A percentile compares a stretch with the other conserved stretches of the same genome.
Conservation (phyloP, 2,329 filamentous ascomycete genomes). For the Stromatinia cepivora region DNA sequence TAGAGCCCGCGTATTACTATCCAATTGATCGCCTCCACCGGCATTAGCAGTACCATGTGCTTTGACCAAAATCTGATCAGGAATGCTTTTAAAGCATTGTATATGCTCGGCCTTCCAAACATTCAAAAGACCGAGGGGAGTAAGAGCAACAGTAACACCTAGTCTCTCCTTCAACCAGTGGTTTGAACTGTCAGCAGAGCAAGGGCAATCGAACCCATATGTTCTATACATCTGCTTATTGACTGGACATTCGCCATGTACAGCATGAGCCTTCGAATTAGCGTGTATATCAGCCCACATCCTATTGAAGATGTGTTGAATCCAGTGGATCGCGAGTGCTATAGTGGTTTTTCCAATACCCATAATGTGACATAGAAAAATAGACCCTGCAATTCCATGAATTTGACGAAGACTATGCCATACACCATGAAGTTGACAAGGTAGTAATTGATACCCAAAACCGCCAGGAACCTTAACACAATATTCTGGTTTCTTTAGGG, state of each 20-base stretch:
- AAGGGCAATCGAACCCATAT: slow-evolving; percentile 15
- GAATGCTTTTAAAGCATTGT: not conserved
- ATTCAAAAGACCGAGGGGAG: slow-evolving; percentile 1
- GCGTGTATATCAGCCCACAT: not conserved
- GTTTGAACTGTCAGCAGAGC: not conserved
- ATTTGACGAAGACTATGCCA: slow-evolving; percentile 4
- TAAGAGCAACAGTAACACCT: not conserved
- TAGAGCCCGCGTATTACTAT: not conserved
- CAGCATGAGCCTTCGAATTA: not conserved
- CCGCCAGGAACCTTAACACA: not conserved
- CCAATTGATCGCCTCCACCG: not conserved
- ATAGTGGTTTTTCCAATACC: slow-evolving; percentile 17
- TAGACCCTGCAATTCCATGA: slow-evolving; percentile 3
- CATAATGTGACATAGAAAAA: slow-evolving; percentile 6
- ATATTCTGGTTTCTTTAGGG: not conserved
- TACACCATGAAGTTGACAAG: slow-evolving; percentile 8
- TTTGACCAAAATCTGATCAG: slow-evolving; percentile 9
- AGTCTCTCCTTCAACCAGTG: slow-evolving; percentile 3
- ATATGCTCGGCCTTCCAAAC: not conserved
- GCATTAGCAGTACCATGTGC: slow-evolving; percentile 3
- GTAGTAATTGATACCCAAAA: not conserved
- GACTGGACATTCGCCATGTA: not conserved
- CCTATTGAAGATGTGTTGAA: slow-evolving; percentile 16
- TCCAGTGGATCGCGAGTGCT: not conserved
- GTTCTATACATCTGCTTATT: not conserved